These are phyloP conservation scores for Chaetomiaceae sp. DNA, from an alignment of 2,329 filamentous ascomycete species.

Conservation along the genomic window DNA sequence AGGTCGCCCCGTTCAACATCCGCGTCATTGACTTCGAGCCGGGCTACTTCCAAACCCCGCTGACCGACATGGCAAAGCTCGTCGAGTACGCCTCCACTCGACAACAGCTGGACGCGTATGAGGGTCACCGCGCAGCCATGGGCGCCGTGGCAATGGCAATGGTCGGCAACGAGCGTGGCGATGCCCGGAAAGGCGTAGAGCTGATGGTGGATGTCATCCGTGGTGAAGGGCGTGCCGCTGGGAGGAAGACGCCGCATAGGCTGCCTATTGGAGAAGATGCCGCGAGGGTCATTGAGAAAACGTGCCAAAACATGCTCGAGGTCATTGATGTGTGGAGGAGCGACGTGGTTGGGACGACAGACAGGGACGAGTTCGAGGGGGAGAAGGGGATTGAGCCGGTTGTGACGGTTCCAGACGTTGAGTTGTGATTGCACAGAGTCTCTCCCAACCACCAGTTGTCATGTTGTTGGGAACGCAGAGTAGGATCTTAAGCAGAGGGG, in stretches of 20 bases:
- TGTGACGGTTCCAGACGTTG: not conserved
- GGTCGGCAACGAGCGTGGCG: conserved; percentile 1
- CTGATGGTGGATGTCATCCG: conserved; percentile 8
- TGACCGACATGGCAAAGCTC: not conserved
- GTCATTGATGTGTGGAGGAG: conserved; percentile 2
- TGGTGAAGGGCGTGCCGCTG: not conserved
- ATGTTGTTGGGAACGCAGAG: too few species aligned
- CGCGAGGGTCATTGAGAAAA: not conserved
- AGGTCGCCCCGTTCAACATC: conserved; percentile 15
- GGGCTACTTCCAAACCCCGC: conserved; percentile 12
- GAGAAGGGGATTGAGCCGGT: not conserved
- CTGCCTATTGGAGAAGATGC: conserved; percentile 6
- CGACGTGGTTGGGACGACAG: conserved; percentile 1
- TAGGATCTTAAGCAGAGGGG: too few species aligned
- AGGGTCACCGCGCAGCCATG: not conserved
- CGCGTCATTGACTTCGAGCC: conserved; percentile 20
- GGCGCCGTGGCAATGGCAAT: not conserved
- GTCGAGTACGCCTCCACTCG: not conserved
- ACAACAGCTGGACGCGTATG: not conserved
- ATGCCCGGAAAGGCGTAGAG: conserved; percentile 6
- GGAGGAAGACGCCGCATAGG: not conserved
- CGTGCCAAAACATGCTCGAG: conserved; percentile 1
- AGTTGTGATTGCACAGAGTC: too few species aligned
- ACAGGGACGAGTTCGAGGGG: not conserved
- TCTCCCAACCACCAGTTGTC: too few species aligned